Conservation (phyloP, 805 yeast species). For the Starmerella ratchasimensis region DNA sequence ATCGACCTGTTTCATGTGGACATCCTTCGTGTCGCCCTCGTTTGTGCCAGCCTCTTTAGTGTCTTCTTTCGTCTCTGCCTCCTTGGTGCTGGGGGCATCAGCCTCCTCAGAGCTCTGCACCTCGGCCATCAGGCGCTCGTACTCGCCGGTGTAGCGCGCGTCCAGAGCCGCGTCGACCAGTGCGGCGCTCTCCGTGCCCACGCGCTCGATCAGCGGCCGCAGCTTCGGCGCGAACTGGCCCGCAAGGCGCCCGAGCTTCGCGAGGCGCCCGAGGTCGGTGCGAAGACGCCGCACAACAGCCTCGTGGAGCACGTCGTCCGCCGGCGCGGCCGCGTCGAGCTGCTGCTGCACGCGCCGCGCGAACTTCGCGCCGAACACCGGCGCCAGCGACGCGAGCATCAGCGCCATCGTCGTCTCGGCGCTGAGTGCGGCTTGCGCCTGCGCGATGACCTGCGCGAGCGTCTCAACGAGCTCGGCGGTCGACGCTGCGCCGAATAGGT, state of each 20-base stretch:
- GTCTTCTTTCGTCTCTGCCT: too few species aligned
- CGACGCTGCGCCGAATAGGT: background rate
- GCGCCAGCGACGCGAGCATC: constrained; percentile 9
- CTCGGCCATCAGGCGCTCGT: too few species aligned
- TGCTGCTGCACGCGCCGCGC: background rate
- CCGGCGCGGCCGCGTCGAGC: background rate
- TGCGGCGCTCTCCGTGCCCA: too few species aligned
- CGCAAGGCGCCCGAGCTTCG: constrained; percentile 1
- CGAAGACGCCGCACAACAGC: background rate
- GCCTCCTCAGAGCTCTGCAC: too few species aligned
- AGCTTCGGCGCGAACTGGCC: background rate
- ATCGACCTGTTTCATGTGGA: too few species aligned
- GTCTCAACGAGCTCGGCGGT: constrained; percentile 1
- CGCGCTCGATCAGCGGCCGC: too few species aligned
- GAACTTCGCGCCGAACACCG: constrained; percentile 3
- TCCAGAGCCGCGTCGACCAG: too few species aligned
- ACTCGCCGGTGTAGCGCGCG: too few species aligned
- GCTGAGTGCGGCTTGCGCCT: constrained; percentile 10
- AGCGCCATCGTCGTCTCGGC: constrained; percentile 6
- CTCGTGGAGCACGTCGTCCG: background rate
- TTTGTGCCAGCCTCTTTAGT: too few species aligned
- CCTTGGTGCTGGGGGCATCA: too few species aligned
- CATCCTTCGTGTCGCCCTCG: too few species aligned
- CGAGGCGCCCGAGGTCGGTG: background rate
- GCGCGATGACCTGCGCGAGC: constrained; percentile 4